These are phyloP conservation scores for Metarhizium rileyi DNA, from an alignment of 2,329 filamentous ascomycete species.

Conservation along the genomic window DNA sequence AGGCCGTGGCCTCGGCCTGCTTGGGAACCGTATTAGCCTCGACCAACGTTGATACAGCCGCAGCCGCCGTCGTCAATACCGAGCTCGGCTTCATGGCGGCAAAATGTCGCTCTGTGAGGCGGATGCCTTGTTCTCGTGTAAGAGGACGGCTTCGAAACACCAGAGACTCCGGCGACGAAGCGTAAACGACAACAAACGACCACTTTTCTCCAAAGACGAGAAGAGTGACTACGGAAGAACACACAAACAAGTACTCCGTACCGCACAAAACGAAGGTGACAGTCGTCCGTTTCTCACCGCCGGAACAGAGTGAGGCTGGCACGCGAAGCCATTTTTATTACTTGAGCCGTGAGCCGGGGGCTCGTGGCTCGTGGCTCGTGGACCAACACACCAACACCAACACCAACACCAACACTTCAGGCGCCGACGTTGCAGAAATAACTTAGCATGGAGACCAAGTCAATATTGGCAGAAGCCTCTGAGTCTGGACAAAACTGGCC, in stretches of 20 bases:
- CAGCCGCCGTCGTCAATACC: slow-evolving; percentile 12
- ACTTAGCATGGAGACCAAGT: not conserved
- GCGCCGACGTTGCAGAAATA: not conserved
- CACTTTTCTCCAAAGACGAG: not conserved
- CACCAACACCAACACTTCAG: not conserved
- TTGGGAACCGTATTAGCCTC: slow-evolving; percentile 18
- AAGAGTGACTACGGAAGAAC: not conserved
- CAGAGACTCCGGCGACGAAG: not conserved
- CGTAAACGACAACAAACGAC: not conserved
- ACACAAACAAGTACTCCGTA: too few species aligned
- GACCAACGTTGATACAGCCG: slow-evolving; percentile 9
- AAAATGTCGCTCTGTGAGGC: not conserved
- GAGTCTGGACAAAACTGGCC: not conserved
- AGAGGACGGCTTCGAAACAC: not conserved
- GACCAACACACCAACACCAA: too few species aligned
- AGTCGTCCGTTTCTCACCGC: not conserved
- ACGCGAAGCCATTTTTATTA: not conserved
- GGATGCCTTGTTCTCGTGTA: not conserved
- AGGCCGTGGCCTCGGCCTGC: slow-evolving; percentile 24
- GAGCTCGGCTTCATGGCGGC: slow-evolving; percentile 19
- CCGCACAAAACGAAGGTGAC: not conserved
- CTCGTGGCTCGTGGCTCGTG: not conserved
- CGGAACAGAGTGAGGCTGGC: not conserved
- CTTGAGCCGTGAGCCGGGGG: not conserved
- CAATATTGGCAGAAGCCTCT: not conserved